Base-by-base conservation (phyloP, 495 filamentous ascomycete species). In the Aspergillus kassunensis region DNA sequence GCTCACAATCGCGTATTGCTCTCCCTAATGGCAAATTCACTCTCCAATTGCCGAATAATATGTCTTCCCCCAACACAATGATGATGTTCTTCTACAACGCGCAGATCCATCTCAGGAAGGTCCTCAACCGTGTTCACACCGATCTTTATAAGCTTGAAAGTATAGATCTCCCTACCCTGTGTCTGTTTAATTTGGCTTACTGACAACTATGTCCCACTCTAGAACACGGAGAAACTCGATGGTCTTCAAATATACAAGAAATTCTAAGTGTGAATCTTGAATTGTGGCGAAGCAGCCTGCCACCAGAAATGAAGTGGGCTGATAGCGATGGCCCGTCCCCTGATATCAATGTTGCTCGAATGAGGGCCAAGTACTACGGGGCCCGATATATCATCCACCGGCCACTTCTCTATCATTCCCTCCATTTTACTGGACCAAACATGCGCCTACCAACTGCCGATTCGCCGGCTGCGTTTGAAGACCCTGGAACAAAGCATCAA, bases 351-450 rank as follows among this genome's bases (percentile, higher is more conserved):
- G 76, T 78, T 6, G 92, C 93, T 15, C 83, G 93, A 4, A 77
- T 97, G 43, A 83, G 93, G 23, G 93, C 89, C 6, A 98, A 98
- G 61, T 97, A 92, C 67, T 97, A 90, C 70, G 93, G 93, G 19
- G 92, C 90, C 0, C 79, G 82, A 35, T 91, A 95, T 41, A 91
- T 98, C 62, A 91, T 93, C 13, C 87, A 92, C 63, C 80, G 93
- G 30, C 89, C 88, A 2, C 87, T 93, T 53, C 68, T 98, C 12
- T 80, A 82, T 50, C 65, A 83, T 60, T 74, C 80, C 50, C 67
- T 92, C 63, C 68, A 88, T 77, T 55, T 72, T 41, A 40, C 15
- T 15, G 60, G 56, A 70, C 48, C 61, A n/a, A 59, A 67, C 53
- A 51, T 57, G 3, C 55, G 61, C 29, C 46, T 65, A 29, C 24